Base-by-base conservation (phyloP, 768 basidiomycete species). In the Podaxis rugospora region DNA sequence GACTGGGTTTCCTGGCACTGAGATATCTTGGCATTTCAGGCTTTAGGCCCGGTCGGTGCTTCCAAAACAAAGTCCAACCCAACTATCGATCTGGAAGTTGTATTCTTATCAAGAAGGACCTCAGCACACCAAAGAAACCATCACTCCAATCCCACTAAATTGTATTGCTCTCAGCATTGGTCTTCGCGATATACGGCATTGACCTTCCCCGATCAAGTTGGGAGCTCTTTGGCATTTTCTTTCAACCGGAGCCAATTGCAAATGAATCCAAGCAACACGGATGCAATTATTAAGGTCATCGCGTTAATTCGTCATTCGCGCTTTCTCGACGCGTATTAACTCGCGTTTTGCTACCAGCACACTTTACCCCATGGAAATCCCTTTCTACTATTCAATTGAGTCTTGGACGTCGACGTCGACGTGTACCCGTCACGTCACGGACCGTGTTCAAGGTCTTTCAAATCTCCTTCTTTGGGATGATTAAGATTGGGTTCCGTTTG, bases 191-290 rank as follows among this genome's bases (percentile, higher is more conserved):
- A 47, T 47, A 57, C 55, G 42, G 55, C 57, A 58, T 35, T 9
- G 21, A 14, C 28, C 35, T 37, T 21, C 52, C 46, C 36, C 16
- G 47, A 58, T n/a, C 18, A 49, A 47, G 32, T 46, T 57, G 18
- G 42, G 55, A 35, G 35, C 35, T 37, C 57, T 58, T 58, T 58
- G 57, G 57, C 57, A 58, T 23, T 58, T 58, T 58, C 57, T 58
- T 58, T 58, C 57, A 58, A 49, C 49, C 57, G 57, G 57, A 47
- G 50, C 49, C 47, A 58, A 50, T 58, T 58, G 47, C 49, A 58
- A 49, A 49, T 39, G 18, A 39, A 58, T 51, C 32, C 21, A 14
- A 16, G 51, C 40, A 46, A 44, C n/a, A 27, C 51, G 51, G 50
- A 36, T 54, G 59, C 23, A 53, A 40, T 53, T 10, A 53, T 60